Evolutionary conservation across 495 filamentous ascomycete genomes (phyloP).

Genomic region (Daldinia concentrica): DNA sequence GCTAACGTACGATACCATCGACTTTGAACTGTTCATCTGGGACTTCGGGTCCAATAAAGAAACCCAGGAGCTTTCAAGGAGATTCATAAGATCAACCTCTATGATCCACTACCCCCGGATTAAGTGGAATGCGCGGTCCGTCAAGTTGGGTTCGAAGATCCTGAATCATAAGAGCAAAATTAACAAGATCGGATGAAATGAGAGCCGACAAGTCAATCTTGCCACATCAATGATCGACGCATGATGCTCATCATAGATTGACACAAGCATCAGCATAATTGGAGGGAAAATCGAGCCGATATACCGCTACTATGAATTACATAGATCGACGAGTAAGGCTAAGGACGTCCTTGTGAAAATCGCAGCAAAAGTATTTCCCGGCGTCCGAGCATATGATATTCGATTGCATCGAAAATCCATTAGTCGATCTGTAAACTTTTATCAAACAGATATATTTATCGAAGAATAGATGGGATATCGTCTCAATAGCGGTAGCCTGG

Average conservation of each 20-base stretch:
- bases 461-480: background rate
- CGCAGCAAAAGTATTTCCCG: background rate
- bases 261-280: background rate
- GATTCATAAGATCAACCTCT: constrained; percentile 22
- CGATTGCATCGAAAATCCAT: background rate
- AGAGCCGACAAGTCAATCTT: constrained; percentile 6
- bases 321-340: constrained; percentile 11
- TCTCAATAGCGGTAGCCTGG: background rate
- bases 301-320: constrained; percentile 10
- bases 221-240: constrained; percentile 19
- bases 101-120: constrained; percentile 15
- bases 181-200: constrained; percentile 36
- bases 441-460: background rate
- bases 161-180: constrained; percentile 11
- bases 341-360: constrained; percentile 21
- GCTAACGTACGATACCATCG: background rate
- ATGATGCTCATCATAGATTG: constrained; percentile 24
- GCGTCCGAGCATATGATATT: background rate
- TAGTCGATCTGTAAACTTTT: background rate
- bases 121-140: background rate
- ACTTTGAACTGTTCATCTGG: background rate
- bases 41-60: background rate
- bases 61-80: background rate
- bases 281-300: constrained; percentile 26
- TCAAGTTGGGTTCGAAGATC: constrained; percentile 13